Evolutionary conservation across 805 yeast species (phyloP), one percentile per base, ranked within the genome.

Genomic region (Ogataea ganodermae): DNA sequence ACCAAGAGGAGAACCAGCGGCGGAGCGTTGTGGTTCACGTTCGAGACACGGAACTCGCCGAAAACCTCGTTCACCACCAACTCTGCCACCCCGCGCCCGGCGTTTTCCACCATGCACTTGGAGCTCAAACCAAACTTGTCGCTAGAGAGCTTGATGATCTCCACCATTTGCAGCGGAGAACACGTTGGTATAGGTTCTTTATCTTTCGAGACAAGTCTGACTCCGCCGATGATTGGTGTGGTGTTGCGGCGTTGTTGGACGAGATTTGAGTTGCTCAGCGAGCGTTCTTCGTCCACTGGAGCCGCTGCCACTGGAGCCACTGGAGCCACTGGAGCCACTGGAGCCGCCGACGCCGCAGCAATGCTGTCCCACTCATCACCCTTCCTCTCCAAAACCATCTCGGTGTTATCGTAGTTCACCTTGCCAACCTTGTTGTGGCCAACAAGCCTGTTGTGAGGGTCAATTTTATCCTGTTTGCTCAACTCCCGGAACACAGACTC

Each of bases 141-240:
- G 3, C 70, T 59, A 9, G 83, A 62, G 5, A 81, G 61, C 35
- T 86, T 72, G 62, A 89, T 92, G 40, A 89, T 78, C 52, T 89
- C 96, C 6, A 84, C 69, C 46, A 89, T 66, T 64, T 91, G 96
- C 3, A 88, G 79, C 1, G 96, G 89, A 2, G 91, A 79, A 13
- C 90, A 84, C 45, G 81, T 68, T 2, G 88, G 84, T 2, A 84
- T 60, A 2, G 65, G 67, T 2, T 63, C 52, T 30, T 46, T 51
- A 6, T 44, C 53, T n/a, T 42, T 24, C 10, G 50, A 51, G 13
- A 44, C 42, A 35, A 64, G 50, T 23, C 50, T 53, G 3, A 58
- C 40, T 4, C 52, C 38, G 6, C 53, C 44, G 14, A 54, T 14
- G 45, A 50, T 17, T 18, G 50, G 45, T 21, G 56, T 43, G 33